Conservation (phyloP, 78 protist species). For the Mantamonas sphyraenae region DNA sequence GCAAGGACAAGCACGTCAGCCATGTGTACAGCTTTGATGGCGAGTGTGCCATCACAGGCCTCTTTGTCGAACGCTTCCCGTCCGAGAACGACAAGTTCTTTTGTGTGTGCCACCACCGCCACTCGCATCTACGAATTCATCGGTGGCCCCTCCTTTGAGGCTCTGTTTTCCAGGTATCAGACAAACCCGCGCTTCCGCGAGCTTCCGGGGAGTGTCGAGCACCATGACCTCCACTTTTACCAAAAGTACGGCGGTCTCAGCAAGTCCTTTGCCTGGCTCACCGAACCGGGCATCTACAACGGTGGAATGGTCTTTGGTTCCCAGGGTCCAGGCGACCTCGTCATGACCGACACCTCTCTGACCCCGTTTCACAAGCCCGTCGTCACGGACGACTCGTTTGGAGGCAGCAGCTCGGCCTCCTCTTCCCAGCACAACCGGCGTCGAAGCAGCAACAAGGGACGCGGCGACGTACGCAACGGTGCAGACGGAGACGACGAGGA, state of each 20-base stretch:
- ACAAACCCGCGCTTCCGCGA: constrained; percentile 40
- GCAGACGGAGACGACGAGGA: too few relatives aligned
- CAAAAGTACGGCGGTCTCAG: constrained; percentile 29
- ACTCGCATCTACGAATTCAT: constrained; percentile 39
- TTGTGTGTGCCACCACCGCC: constrained; percentile 58
- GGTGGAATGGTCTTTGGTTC: constrained; percentile 49
- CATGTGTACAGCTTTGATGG: neutral
- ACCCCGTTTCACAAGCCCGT: constrained; percentile 6
- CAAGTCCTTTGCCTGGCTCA: constrained; percentile 59
- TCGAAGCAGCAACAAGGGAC: too few relatives aligned
- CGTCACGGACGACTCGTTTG: too few relatives aligned
- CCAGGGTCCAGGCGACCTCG: constrained; percentile 49
- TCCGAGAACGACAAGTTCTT: constrained; percentile 17
- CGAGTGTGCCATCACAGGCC: constrained; percentile 43
- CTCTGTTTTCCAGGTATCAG: constrained; percentile 24
- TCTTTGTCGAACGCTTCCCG: constrained; percentile 36
- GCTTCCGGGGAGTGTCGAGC: constrained; percentile 27
- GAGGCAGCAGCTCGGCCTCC: too few relatives aligned
- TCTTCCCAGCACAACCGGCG: too few relatives aligned
- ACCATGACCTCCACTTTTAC: constrained; percentile 40
- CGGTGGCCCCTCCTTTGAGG: constrained; percentile 54
- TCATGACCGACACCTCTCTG: constrained; percentile 20
- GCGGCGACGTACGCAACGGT: too few relatives aligned
- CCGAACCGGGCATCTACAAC: constrained; percentile 37
- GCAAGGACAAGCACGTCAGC: constrained; percentile 29